Base-by-base conservation (phyloP, 1,284 basidiomycete genomes). In the Moesziomyces globuligerus region DNA sequence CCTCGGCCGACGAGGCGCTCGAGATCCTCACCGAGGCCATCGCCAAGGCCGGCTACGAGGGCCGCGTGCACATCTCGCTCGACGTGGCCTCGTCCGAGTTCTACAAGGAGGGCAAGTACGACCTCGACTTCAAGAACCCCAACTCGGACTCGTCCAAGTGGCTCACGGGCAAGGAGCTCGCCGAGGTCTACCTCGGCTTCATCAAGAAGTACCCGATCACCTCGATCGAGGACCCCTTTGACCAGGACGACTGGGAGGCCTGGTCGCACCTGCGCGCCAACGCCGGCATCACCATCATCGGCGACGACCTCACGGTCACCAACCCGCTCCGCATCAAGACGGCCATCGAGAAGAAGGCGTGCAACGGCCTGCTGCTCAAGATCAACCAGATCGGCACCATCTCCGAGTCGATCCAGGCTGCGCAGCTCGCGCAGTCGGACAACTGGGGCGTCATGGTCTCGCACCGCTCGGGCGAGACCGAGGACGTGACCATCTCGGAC, bases 61-160 rank as follows among this genome's bases (percentile, higher is more conserved):
- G 94, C 83, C 94, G 96, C 87, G 90, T 99, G 85, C 93, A 97
- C 86, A 98, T 99, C 84, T 95, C 92, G 73, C 92, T 99, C 77
- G 96, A 98, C 81, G 96, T 98, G 70, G 95, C 96, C 65, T 97
- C 94, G 20, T 98, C 95, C 83, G 96, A 99, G 86, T 98, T 99
- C 88, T 99, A 93, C 91, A 98, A 98, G 89, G 94, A 98, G 21
- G 95, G 94, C 83, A 98, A 98, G 87, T 98, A 99, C 86, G 95
- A 98, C 84, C 87, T 98, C 67, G 94, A 98, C 88, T 97, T 95
- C 89, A 94, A 98, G 89, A 98, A 98, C 89, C 91, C 95, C 84
- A 96, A 98, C 87, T 98, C 94, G 69, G 95, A 98, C 86, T 87
- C 92, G 45, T 90, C 88, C 86, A 84, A 98, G 86, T 97, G 92